These are phyloP conservation scores for Phytopythium montanum DNA, from an alignment of 352 stramenopile species.

Conservation along the genomic window DNA sequence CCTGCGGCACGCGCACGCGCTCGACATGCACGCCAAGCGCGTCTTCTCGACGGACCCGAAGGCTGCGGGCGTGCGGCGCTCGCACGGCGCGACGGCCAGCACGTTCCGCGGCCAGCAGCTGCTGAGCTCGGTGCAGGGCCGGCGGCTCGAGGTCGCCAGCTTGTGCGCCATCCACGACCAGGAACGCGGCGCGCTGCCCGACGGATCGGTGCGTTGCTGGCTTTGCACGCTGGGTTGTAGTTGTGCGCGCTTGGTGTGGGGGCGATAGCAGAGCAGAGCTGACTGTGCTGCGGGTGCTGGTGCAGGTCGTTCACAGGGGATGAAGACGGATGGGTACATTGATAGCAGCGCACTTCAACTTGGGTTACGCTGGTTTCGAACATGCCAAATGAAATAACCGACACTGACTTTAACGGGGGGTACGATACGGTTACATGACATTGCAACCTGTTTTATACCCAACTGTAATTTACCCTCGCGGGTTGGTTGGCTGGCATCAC, in stretches of 20 bases:
- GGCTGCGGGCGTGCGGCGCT: slow-evolving; percentile 26
- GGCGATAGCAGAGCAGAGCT: background rate
- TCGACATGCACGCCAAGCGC: slow-evolving; percentile 60
- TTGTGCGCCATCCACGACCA: slow-evolving; percentile 61
- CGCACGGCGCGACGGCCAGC: slow-evolving; percentile 42
- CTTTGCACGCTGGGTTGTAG: background rate
- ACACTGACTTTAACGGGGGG: no score
- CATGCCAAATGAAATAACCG: no score
- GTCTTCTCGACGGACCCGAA: slow-evolving; percentile 54
- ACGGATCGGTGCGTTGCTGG: slow-evolving; percentile 36
- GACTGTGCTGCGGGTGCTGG: background rate
- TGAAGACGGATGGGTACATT: background rate
- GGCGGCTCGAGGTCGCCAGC: slow-evolving; percentile 65
- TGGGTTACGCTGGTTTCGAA: background rate
- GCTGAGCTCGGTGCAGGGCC: slow-evolving; percentile 64
- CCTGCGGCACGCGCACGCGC: slow-evolving; percentile 55
- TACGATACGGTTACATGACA: no score
- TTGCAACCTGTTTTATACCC: no score
- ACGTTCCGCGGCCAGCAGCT: slow-evolving; percentile 70
- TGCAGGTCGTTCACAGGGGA: slow-evolving; percentile 21
- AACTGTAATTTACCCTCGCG: no score
- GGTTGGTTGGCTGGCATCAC: no score
- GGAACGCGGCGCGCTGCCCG: slow-evolving; percentile 41
- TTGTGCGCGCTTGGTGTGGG: background rate
- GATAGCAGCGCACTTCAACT: slow-evolving; percentile 1